Conservation (phyloP, 1,284 basidiomycete genomes). For the Amylostereum areolatum region DNA sequence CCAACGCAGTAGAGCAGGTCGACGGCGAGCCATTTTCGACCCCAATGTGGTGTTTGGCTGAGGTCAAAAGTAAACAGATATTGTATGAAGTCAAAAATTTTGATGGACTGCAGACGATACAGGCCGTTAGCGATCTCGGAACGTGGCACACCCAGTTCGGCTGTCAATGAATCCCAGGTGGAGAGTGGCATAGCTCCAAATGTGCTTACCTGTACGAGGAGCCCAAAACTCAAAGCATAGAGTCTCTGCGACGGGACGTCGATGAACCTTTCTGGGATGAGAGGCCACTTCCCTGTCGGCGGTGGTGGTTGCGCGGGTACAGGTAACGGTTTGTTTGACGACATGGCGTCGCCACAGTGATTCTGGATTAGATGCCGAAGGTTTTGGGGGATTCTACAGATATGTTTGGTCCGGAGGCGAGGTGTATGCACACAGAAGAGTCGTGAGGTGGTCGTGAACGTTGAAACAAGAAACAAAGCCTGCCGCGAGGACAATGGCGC, state of each 20-base stretch:
- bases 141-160: not conserved
- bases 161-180: not conserved
- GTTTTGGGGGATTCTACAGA: too few species aligned
- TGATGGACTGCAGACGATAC: slow-evolving; percentile 46
- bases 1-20: slow-evolving; percentile 58
- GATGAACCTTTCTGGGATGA: slow-evolving; percentile 27
- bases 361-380: too few species aligned
- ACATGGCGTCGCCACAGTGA: slow-evolving; percentile 9
- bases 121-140: not conserved
- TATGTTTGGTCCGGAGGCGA: too few species aligned
- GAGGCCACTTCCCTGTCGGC: slow-evolving; percentile 11
- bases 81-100: slow-evolving; percentile 54
- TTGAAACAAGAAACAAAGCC: not conserved
- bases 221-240: slow-evolving; percentile 38
- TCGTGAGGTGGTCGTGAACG: not conserved
- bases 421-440: not conserved
- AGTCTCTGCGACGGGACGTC: slow-evolving; percentile 42
- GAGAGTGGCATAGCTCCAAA: not conserved
- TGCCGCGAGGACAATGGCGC: not conserved
- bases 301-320: slow-evolving; percentile 1
- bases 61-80: slow-evolving; percentile 40
- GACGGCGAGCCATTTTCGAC: slow-evolving; percentile 64
- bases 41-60: slow-evolving; percentile 31
- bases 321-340: slow-evolving; percentile 10
- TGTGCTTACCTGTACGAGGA: slow-evolving; percentile 36